A percentile compares a stretch with the other conserved stretches of the same genome.
Conservation (phyloP, 2,329 filamentous ascomycete species). For the Pseudopithomyces chartarum region DNA sequence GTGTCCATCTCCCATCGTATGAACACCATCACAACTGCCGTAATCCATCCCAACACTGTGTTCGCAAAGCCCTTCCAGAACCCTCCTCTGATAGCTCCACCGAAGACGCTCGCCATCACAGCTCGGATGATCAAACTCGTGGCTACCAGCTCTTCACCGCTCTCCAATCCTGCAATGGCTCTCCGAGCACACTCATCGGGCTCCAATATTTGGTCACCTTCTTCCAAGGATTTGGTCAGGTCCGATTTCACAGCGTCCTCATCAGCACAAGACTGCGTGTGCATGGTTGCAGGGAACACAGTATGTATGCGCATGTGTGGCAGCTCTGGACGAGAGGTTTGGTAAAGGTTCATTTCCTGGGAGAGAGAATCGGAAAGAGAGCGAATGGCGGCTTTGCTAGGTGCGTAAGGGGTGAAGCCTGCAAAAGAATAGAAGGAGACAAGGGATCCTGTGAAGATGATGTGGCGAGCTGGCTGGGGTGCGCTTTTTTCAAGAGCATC, state of each 20-base stretch:
- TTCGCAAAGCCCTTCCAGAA: conserved; percentile 15
- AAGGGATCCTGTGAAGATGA: conserved; percentile 20
- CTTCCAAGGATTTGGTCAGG: conserved; percentile 47
- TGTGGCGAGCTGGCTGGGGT: conserved; percentile 10
- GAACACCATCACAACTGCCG: conserved; percentile 13
- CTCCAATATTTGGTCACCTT: conserved; percentile 39
- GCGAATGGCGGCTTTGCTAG: conserved; percentile 17
- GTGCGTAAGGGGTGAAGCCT: conserved; percentile 15
- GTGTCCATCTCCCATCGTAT: conserved; percentile 18
- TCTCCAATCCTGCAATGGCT: conserved; percentile 30
- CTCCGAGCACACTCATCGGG: conserved; percentile 23
- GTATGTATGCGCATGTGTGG: conserved; percentile 23
- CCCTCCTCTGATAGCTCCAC: conserved; percentile 11
- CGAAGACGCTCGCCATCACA: conserved; percentile 17
- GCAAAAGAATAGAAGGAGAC: conserved; percentile 18
- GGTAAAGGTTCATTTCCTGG: conserved; percentile 41
- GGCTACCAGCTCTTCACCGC: conserved; percentile 32
- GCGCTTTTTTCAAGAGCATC: neutral
- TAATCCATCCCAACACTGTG: conserved; percentile 13
- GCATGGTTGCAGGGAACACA: conserved; percentile 20
- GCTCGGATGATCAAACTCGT: conserved; percentile 22
- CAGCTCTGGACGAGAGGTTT: conserved; percentile 28
- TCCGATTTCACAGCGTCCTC: conserved; percentile 48
- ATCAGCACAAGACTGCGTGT: conserved; percentile 22
- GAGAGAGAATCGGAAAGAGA: conserved; percentile 18